phyloP scores from a whole-genome alignment of 257 asterid genomes.

The Plectranthus barbatus region DNA sequence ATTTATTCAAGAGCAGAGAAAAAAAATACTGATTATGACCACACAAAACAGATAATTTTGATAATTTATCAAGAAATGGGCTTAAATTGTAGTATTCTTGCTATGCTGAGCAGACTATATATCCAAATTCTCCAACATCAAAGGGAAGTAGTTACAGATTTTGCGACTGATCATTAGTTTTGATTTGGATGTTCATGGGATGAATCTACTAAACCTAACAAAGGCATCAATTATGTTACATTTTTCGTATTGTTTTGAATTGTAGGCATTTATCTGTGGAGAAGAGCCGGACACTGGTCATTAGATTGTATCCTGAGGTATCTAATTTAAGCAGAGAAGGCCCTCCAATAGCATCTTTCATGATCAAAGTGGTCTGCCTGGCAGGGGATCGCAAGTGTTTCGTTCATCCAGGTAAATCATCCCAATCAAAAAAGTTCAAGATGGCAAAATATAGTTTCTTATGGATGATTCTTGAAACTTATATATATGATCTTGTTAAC shows the following conservation, averaged over 20 bases:
- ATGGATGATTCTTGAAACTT: background rate
- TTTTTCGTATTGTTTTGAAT: background rate
- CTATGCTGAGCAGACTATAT: no score
- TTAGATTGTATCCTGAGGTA: slow-evolving; percentile 14
- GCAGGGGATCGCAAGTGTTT: slow-evolving; percentile 16
- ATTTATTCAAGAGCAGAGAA: no score
- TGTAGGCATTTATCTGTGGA: slow-evolving; percentile 22
- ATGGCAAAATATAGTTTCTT: background rate
- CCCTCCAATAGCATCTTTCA: slow-evolving; percentile 15
- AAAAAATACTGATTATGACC: no score
- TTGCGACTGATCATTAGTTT: background rate
- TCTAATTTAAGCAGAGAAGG: slow-evolving; percentile 1
- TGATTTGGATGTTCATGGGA: background rate
- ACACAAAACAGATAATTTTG: no score
- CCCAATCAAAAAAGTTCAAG: background rate
- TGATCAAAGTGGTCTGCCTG: slow-evolving; percentile 10
- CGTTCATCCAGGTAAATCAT: slow-evolving; percentile 17
- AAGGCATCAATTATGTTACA: background rate
- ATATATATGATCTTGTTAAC: background rate
- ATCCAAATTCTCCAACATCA: no score
- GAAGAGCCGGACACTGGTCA: slow-evolving; percentile 6
- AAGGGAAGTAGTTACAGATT: background rate
- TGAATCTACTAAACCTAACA: no score
- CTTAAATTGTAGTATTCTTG: no score
- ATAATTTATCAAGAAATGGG: no score